Conservation (phyloP, 83 land plant genomes). For the Thuja plicata region DNA sequence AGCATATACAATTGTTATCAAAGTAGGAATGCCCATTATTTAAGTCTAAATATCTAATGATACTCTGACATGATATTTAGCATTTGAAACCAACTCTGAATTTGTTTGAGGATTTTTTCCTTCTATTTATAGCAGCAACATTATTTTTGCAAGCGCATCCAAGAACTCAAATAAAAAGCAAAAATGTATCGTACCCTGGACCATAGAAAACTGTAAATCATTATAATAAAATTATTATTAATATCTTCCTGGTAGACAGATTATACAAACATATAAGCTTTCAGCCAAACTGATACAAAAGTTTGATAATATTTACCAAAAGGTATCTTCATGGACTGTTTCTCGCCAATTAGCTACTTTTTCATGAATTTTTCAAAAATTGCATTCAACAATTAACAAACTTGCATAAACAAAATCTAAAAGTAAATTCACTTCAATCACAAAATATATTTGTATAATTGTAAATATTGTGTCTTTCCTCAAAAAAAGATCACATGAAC, state of each 20-base stretch:
- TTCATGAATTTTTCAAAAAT: no score
- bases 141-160: not conserved
- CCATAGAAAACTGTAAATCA: not conserved
- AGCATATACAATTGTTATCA: not conserved
- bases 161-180: no score
- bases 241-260: not conserved
- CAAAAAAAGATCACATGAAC: not conserved
- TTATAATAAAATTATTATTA: no score
- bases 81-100: not conserved
- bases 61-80: not conserved
- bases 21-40: not conserved
- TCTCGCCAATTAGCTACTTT: no score
- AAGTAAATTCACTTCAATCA: no score
- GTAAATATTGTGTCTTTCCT: not conserved
- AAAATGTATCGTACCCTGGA: not conserved
- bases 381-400: no score
- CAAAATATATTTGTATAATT: no score
- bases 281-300: not conserved
- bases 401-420: no score
- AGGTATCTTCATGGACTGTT: not conserved
- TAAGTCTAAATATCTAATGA: not conserved
- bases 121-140: not conserved
- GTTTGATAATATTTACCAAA: not conserved
- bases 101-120: not conserved
- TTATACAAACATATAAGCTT: not conserved